A percentile compares a stretch with the other conserved stretches of the same genome.
Evolutionary conservation across 2,329 filamentous ascomycete species (phyloP).

Genomic region (Diaporthe velutina): DNA sequence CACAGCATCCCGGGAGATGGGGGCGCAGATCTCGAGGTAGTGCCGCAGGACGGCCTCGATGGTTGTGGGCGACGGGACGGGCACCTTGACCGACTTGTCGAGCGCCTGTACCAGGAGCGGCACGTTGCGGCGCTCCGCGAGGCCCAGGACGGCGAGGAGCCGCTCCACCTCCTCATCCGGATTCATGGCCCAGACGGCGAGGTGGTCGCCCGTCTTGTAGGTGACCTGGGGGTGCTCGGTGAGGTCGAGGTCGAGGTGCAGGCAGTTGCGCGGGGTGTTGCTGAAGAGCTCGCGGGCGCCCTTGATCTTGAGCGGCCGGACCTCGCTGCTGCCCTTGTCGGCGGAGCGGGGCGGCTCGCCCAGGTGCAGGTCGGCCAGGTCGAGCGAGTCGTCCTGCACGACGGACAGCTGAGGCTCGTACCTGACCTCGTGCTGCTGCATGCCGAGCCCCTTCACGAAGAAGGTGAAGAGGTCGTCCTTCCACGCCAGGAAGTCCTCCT

Average conservation of each 20-base stretch:
- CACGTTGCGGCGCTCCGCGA: slow-evolving; percentile 27
- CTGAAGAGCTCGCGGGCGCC: slow-evolving; percentile 44
- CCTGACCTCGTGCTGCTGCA: slow-evolving; percentile 43
- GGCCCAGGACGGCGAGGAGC: slow-evolving; percentile 41
- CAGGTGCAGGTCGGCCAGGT: slow-evolving; percentile 41
- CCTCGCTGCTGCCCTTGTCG: slow-evolving; percentile 38
- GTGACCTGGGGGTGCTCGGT: slow-evolving; percentile 45
- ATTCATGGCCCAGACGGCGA: slow-evolving; percentile 56
- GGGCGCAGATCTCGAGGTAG: slow-evolving; percentile 59
- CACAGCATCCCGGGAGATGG: slow-evolving; percentile 54
- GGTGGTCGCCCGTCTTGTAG: slow-evolving; percentile 57
- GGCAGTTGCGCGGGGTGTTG: slow-evolving; percentile 46
- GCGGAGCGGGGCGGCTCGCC: slow-evolving; percentile 41
- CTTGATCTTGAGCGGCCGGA: slow-evolving; percentile 41
- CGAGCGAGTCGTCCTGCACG: slow-evolving; percentile 41
- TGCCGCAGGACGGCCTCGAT: slow-evolving; percentile 53
- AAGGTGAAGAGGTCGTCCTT: slow-evolving; percentile 47
- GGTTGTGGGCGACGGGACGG: slow-evolving; percentile 51
- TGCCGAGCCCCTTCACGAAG: slow-evolving; percentile 41
- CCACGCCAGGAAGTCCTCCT: slow-evolving; percentile 54
- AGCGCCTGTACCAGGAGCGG: slow-evolving; percentile 20
- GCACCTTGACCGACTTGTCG: slow-evolving; percentile 35
- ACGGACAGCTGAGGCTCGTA: slow-evolving; percentile 44
- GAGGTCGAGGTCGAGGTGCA: slow-evolving; percentile 56
- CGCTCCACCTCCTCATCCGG: slow-evolving; percentile 50